Evolutionary conservation across 164 flowering plant genomes (phyloP), one percentile per base, ranked within the genome.

Genomic region (Magnolia kwangsiensis): DNA sequence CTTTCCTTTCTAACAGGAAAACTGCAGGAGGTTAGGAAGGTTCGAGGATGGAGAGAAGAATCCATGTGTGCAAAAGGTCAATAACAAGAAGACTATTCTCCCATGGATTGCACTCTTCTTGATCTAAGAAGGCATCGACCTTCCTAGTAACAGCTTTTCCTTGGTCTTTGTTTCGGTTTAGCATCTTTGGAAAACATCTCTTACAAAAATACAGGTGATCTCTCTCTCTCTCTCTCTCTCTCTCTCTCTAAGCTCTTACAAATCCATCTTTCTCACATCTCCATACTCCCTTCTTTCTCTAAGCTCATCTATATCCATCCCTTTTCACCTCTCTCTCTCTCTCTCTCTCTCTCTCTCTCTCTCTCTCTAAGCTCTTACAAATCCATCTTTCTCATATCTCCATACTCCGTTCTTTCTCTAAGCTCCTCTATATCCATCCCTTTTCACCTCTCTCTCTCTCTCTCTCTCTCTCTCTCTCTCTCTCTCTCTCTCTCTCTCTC

Each of bases 161-260:
- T 68, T 29, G 21, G 21, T 65, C 24, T 37, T 37, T 37, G 45
- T 37, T 37, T 37, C 6, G 45, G 45, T 37, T 37, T 37, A 37
- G 45, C 6, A 37, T 37, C 45, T 37, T 37, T 11, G 16, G 11
- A 55, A 55, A 7, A 55, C 11, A 55, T 55, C 61, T 3, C 18
- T 75, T 37, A 37, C 45, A 37, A 75, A 72, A 72, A 50, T 31
- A 29, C 20, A 66, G 50, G 66, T 20, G 23, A 37, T 13, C 72
- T 68, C 72, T 23, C 64, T 45, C 66, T 69, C 70, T 31, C 64
- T 55, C 51, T 75, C 24, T n/a, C 58, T 66, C 72, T 50, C 7
- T 27, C 72, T 75, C 59, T 11, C 65, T 59, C 66, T 14, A n/a
- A n/a, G n/a, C n/a, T n/a, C n/a, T n/a, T n/a, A n/a, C n/a, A n/a